phyloP scores from a whole-genome alignment of 2,329 filamentous ascomycete species.

The Aspergillus carbonarius region DNA sequence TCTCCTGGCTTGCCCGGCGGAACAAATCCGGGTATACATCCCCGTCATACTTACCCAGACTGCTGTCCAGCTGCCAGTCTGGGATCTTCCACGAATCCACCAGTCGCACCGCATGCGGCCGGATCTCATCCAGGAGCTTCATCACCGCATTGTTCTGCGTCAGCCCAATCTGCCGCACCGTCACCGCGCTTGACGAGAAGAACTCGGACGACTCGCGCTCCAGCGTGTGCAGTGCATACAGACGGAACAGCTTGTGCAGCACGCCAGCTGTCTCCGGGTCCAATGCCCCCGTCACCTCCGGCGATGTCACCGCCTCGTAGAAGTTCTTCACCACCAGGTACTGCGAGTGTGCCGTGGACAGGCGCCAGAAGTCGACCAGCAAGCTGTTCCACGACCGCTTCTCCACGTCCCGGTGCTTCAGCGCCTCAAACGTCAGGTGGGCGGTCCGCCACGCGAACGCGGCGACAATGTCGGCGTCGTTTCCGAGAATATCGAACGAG shows the following conservation, averaged over 20 bases:
- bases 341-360: constrained; percentile 72
- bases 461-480: constrained; percentile 67
- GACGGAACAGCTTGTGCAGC: constrained; percentile 66
- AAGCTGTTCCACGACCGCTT: constrained; percentile 77
- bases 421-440: constrained; percentile 72
- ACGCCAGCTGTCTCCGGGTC: constrained; percentile 58
- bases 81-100: constrained; percentile 76
- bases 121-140: constrained; percentile 67
- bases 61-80: constrained; percentile 74
- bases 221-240: constrained; percentile 65
- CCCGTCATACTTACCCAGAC: constrained; percentile 68
- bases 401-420: constrained; percentile 71
- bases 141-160: constrained; percentile 67
- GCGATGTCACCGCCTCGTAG: constrained; percentile 65
- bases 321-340: constrained; percentile 79
- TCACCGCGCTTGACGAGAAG: constrained; percentile 68
- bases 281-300: constrained; percentile 53
- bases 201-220: constrained; percentile 71
- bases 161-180: constrained; percentile 70
- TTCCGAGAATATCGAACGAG: constrained; percentile 71
- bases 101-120: constrained; percentile 69
- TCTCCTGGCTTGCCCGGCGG: constrained; percentile 67
- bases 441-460: constrained; percentile 75
- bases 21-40: constrained; percentile 79
- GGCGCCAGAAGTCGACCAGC: constrained; percentile 74